Evolutionary conservation across 2,329 filamentous ascomycete genomes (phyloP).

Genomic region (Colletotrichum sp.): DNA sequence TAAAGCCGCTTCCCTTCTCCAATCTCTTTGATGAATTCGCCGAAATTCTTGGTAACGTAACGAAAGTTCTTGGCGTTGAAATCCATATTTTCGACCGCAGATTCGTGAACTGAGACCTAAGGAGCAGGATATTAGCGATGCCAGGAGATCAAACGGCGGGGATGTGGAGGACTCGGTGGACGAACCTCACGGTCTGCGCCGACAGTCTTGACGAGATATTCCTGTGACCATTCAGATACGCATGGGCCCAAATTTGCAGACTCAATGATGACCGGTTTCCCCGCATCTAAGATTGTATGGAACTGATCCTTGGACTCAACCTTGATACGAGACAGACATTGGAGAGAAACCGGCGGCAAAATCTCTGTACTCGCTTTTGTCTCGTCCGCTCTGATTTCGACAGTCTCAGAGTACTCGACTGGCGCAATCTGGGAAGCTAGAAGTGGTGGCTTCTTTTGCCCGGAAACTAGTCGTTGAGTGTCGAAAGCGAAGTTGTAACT

Average conservation of each 20-base stretch:
- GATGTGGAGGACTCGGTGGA: not conserved
- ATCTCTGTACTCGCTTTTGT: constrained; percentile 20
- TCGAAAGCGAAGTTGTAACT: constrained; percentile 47
- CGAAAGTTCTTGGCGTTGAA: constrained; percentile 85
- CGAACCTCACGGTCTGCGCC: constrained; percentile 64
- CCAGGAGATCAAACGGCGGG: not conserved
- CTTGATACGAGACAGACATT: constrained; percentile 53
- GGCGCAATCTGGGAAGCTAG: not conserved
- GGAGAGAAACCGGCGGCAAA: not conserved
- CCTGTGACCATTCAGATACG: constrained; percentile 67
- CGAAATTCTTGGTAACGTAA: constrained; percentile 74
- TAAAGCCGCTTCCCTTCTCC: constrained; percentile 70
- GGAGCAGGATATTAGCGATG: not conserved
- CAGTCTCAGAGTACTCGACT: not conserved
- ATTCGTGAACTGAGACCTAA: constrained; percentile 77
- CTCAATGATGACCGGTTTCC: constrained; percentile 70
- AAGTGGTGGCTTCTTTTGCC: not conserved
- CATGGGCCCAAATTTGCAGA: constrained; percentile 60
- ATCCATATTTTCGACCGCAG: constrained; percentile 70
- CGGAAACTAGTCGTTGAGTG: not conserved
- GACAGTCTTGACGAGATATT: constrained; percentile 69
- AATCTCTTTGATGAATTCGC: constrained; percentile 67
- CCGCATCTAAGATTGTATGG: constrained; percentile 57
- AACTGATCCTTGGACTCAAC: constrained; percentile 64
- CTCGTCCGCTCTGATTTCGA: constrained; percentile 4